Conservation (phyloP, 2,329 filamentous ascomycete genomes). For the Exophiala bonariae region DNA sequence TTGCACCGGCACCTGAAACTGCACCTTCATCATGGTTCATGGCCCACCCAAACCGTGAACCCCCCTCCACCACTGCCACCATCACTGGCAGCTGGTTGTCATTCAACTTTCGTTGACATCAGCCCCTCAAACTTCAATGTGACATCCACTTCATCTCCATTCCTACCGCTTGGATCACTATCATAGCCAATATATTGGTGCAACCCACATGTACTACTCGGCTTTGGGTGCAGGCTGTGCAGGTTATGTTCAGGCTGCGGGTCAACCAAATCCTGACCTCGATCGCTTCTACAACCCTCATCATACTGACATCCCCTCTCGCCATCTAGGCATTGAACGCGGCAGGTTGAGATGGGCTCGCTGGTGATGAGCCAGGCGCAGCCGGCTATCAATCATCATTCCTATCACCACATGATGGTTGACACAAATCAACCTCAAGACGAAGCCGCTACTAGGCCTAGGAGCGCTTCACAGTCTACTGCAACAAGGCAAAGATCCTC, state of each 20-base stretch:
- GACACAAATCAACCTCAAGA: slow-evolving; percentile 39
- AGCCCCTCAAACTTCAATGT: background rate
- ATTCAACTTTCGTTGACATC: background rate
- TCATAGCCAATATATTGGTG: too few relatives aligned
- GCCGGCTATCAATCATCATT: slow-evolving; percentile 68
- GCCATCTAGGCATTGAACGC: slow-evolving; percentile 20
- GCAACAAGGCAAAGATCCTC: slow-evolving; percentile 3
- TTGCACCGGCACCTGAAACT: slow-evolving; percentile 1
- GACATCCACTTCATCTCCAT: background rate
- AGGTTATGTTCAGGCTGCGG: too few relatives aligned
- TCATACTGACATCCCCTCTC: slow-evolving; percentile 12
- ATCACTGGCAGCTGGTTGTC: too few relatives aligned
- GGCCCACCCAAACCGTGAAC: background rate
- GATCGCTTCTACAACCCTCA: background rate
- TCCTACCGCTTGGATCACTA: too few relatives aligned
- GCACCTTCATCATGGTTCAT: background rate
- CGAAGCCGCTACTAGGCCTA: slow-evolving; percentile 21
- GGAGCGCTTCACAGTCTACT: slow-evolving; percentile 12
- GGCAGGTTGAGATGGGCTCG: slow-evolving; percentile 58
- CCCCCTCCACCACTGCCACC: background rate
- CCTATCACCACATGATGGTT: slow-evolving; percentile 63
- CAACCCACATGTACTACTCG: too few relatives aligned
- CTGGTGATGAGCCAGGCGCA: slow-evolving; percentile 68
- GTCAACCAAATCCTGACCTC: too few relatives aligned
- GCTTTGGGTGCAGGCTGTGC: too few relatives aligned